phyloP scores from a whole-genome alignment of 2,329 filamentous ascomycete species.

The Verticillium longisporum region DNA sequence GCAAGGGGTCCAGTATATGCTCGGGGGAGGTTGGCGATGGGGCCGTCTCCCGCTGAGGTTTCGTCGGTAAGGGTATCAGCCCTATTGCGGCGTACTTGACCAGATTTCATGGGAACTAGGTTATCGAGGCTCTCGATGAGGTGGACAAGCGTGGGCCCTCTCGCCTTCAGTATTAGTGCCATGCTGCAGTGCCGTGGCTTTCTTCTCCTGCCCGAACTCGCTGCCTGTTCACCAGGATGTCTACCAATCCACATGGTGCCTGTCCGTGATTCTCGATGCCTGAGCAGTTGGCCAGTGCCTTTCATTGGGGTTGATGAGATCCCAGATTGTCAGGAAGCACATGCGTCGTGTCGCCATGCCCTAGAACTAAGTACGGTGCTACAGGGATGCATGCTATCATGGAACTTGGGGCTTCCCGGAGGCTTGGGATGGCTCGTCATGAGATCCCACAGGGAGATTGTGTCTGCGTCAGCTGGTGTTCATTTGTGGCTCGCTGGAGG shows the following conservation, averaged over 20 bases:
- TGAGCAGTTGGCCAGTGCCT: background rate
- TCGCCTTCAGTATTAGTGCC: background rate
- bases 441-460: background rate
- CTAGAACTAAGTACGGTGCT: background rate
- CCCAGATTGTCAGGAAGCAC: background rate
- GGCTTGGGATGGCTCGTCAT: background rate
- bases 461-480: background rate
- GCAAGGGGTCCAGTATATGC: background rate
- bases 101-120: too few relatives aligned
- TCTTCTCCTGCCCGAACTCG: background rate
- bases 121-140: background rate
- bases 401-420: background rate
- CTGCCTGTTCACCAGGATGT: background rate
- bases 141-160: background rate
- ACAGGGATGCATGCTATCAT: background rate
- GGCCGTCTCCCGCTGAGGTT: background rate
- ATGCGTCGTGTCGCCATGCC: background rate
- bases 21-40: background rate
- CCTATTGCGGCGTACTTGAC: background rate
- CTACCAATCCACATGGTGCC: background rate
- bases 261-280: background rate
- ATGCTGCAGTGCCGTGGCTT: background rate
- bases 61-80: background rate
- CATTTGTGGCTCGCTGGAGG: background rate
- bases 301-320: background rate